Conservation (phyloP, 2,329 filamentous ascomycete genomes). For the Aspergillus novofumigatus region DNA sequence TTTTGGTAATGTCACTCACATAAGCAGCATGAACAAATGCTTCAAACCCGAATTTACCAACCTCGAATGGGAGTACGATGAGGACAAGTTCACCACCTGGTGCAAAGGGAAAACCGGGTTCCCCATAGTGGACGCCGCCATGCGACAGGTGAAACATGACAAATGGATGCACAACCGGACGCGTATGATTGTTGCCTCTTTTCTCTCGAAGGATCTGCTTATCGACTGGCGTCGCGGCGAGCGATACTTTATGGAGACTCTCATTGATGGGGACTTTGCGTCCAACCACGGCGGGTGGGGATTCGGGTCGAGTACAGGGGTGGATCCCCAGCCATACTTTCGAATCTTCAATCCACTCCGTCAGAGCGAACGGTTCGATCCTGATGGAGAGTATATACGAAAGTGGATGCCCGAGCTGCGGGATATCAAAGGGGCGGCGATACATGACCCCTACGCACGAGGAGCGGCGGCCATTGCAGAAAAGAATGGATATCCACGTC, state of each 20-base stretch:
- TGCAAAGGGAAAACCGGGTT: constrained; percentile 69
- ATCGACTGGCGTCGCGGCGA: constrained; percentile 83
- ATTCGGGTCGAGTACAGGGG: constrained; percentile 63
- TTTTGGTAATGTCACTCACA: too few relatives aligned
- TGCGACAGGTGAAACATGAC: constrained; percentile 67
- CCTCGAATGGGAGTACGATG: constrained; percentile 75
- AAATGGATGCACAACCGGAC: constrained; percentile 83
- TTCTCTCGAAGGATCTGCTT: constrained; percentile 73
- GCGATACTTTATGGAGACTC: constrained; percentile 73
- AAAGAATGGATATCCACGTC: constrained; percentile 67
- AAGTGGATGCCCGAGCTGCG: constrained; percentile 76
- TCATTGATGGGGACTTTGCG: constrained; percentile 76
- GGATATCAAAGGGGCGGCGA: constrained; percentile 59
- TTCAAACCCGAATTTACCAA: constrained; percentile 83
- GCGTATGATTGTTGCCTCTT: constrained; percentile 79
- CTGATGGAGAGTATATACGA: constrained; percentile 72
- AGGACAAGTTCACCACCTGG: constrained; percentile 68
- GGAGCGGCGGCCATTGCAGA: constrained; percentile 57
- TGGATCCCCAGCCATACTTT: constrained; percentile 87
- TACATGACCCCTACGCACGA: constrained; percentile 76
- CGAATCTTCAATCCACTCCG: constrained; percentile 81
- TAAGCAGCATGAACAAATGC: constrained; percentile 62
- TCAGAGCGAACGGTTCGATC: constrained; percentile 84
- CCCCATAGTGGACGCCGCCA: constrained; percentile 80
- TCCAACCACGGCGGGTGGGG: constrained; percentile 72